These are phyloP conservation scores for Aspergillus intermedius DNA, from an alignment of 2,329 filamentous ascomycete genomes.

Conservation along the genomic window DNA sequence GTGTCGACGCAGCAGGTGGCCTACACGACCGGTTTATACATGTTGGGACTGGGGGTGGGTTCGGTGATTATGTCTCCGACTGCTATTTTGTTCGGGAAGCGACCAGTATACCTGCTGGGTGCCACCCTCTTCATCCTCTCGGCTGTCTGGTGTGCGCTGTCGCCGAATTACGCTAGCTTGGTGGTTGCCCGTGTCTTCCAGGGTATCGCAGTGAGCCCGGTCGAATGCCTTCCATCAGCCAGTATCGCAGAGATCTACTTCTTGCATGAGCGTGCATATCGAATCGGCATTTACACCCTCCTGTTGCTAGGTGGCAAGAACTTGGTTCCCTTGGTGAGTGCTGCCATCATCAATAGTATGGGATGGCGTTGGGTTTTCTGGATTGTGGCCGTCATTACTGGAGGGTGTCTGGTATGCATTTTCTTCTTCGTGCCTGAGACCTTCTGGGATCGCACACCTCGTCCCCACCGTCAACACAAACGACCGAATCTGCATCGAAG, in stretches of 20 bases:
- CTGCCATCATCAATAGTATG: constrained; percentile 68
- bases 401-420: constrained; percentile 61
- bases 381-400: constrained; percentile 77
- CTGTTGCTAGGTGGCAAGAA: constrained; percentile 88
- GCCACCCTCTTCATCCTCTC: constrained; percentile 70
- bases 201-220: constrained; percentile 79
- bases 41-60: constrained; percentile 85
- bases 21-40: constrained; percentile 84
- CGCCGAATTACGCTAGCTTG: constrained; percentile 72
- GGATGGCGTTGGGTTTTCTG: constrained; percentile 91
- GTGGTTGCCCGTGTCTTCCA: constrained; percentile 78
- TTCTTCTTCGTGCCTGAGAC: constrained; percentile 93
- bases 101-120: constrained; percentile 78
- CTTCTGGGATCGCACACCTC: constrained; percentile 84
- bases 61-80: constrained; percentile 81
- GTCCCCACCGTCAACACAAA: constrained; percentile 37
- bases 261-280: constrained; percentile 85
- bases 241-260: constrained; percentile 97
- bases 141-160: constrained; percentile 78
- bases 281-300: constrained; percentile 87
- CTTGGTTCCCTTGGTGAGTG: constrained; percentile 77
- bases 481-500: constrained; percentile 29
- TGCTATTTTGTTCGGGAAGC: constrained; percentile 83
- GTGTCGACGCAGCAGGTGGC: constrained; percentile 68
- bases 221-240: constrained; percentile 86